Percentiles rank a stretch among this genome's conserved stretches.
phyloP scores from a whole-genome alignment of 2,329 filamentous ascomycete species.

The Aschersonia sp. region DNA sequence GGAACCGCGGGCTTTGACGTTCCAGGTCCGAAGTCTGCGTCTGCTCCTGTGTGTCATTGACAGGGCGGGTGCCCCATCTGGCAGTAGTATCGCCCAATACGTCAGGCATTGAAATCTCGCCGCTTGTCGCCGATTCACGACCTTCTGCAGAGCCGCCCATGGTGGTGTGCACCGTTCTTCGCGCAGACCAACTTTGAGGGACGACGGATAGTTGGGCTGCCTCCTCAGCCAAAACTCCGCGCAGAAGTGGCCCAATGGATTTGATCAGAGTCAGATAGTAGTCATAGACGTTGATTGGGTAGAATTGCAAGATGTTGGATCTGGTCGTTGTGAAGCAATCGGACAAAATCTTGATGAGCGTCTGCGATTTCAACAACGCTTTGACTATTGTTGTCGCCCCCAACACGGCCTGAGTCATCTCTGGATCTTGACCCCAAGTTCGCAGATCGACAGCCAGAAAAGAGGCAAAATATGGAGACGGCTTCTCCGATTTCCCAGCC shows the following conservation, averaged over 20 bases:
- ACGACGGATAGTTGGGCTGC: slow-evolving; percentile 60
- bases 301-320: slow-evolving; percentile 50
- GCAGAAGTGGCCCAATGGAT: slow-evolving; percentile 62
- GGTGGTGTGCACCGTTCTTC: slow-evolving; percentile 12
- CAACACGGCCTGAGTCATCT: slow-evolving; percentile 25
- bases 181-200: slow-evolving; percentile 48
- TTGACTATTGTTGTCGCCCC: slow-evolving; percentile 68
- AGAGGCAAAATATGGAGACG: slow-evolving; percentile 55
- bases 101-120: slow-evolving; percentile 16
- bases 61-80: no score
- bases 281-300: slow-evolving; percentile 69
- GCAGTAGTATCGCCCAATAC: slow-evolving; percentile 10
- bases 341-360: slow-evolving; percentile 59
- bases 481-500: slow-evolving; percentile 30
- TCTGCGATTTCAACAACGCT: slow-evolving; percentile 62
- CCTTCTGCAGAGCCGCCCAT: slow-evolving; percentile 6
- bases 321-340: slow-evolving; percentile 60
- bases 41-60: no score
- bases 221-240: slow-evolving; percentile 74
- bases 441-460: slow-evolving; percentile 37
- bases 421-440: slow-evolving; percentile 16
- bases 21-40: slow-evolving; percentile 25
- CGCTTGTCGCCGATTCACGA: slow-evolving; percentile 8
- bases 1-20: slow-evolving; percentile 28
- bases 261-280: slow-evolving; percentile 63